These are phyloP conservation scores for Phytophthora fragariae DNA, from an alignment of 352 stramenopile species.

Conservation along the genomic window DNA sequence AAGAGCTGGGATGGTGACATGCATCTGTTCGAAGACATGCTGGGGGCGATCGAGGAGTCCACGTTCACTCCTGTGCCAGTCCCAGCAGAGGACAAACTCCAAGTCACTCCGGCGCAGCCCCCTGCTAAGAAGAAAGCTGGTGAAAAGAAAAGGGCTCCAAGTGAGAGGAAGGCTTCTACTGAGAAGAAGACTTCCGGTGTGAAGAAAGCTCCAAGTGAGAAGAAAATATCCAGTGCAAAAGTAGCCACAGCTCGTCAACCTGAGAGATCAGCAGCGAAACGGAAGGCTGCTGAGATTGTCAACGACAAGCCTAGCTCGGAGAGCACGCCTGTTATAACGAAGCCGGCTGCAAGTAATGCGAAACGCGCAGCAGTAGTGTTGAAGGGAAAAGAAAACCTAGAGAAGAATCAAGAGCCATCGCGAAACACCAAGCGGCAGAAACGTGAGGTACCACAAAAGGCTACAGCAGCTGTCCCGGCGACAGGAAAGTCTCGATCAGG, in stretches of 20 bases:
- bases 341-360: conserved; percentile 15
- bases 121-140: conserved; percentile 15
- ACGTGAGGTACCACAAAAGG: conserved; percentile 13
- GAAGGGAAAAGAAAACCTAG: conserved; percentile 15
- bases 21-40: conserved; percentile 62
- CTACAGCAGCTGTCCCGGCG: conserved; percentile 1
- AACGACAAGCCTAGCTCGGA: conserved; percentile 20
- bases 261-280: conserved; percentile 23
- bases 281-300: conserved; percentile 11
- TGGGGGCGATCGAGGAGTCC: conserved; percentile 38
- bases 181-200: conserved; percentile 8
- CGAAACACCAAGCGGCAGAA: conserved; percentile 38
- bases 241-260: conserved; percentile 2
- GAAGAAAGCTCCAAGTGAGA: conserved; percentile 12
- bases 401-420: conserved; percentile 7
- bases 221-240: conserved; percentile 2
- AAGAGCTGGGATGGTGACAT: conserved; percentile 68
- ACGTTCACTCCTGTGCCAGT: conserved; percentile 24
- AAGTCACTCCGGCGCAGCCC: neutral
- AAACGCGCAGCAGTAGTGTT: conserved; percentile 19
- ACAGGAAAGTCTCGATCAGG: conserved; percentile 18
- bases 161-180: conserved; percentile 8
- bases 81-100: conserved; percentile 9
- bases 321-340: neutral
- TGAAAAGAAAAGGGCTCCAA: conserved; percentile 12